Conservation (phyloP, 371 early-diverging fungal species). For the Mucor sp. region DNA sequence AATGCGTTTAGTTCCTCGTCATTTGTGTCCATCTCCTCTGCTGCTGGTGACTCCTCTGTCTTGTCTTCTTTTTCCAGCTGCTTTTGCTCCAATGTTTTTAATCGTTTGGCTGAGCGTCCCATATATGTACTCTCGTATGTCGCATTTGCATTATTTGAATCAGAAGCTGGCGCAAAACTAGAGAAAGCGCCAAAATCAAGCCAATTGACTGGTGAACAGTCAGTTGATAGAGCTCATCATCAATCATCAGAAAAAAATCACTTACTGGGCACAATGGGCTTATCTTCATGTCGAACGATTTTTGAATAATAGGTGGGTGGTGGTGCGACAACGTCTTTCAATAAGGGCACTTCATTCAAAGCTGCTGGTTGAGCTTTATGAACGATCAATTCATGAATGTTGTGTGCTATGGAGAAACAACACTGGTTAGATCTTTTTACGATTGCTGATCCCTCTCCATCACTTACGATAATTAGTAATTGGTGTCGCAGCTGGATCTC, state of each 20-base stretch:
- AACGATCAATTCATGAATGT: constrained; percentile 37
- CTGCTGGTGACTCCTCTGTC: neutral
- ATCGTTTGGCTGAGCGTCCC: constrained; percentile 42
- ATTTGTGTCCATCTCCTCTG: neutral
- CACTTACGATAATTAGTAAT: constrained; percentile 29
- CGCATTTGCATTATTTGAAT: constrained; percentile 49
- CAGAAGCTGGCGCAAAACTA: constrained; percentile 52
- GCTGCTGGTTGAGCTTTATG: constrained; percentile 30
- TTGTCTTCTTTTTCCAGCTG: neutral
- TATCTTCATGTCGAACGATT: constrained; percentile 35
- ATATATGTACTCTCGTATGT: constrained; percentile 49
- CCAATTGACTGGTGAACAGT: constrained; percentile 40
- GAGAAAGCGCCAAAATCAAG: constrained; percentile 54
- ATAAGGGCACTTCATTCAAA: constrained; percentile 21
- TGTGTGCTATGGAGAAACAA: constrained; percentile 20
- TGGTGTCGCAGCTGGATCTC: constrained; percentile 6
- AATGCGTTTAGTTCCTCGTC: constrained; percentile 32
- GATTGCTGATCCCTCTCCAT: neutral
- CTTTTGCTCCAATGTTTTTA: constrained; percentile 11
- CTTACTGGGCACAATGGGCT: constrained; percentile 40
- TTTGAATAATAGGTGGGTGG: constrained; percentile 35
- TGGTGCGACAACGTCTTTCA: constrained; percentile 36
- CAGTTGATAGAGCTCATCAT: too few species aligned
- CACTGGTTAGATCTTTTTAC: neutral
- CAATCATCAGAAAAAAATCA: neutral